Conservation (phyloP, 2,329 filamentous ascomycete species). For the Coniella vitis region DNA sequence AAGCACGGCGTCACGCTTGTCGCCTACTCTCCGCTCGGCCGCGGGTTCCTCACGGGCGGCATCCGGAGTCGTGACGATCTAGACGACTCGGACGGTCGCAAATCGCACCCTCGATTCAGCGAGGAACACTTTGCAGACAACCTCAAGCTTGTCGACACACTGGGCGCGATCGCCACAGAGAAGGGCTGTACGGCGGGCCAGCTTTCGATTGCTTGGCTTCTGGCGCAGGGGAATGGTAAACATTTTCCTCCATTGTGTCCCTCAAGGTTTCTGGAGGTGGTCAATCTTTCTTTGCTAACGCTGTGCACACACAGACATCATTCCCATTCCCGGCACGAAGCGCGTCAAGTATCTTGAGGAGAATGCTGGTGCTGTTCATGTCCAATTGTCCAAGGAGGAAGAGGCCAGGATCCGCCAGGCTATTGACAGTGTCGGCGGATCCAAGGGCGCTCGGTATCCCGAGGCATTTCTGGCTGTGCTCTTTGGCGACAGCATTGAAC, state of each 20-base stretch:
- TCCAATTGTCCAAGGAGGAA: constrained; percentile 30
- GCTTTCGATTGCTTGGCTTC: constrained; percentile 48
- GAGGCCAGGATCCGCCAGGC: constrained; percentile 28
- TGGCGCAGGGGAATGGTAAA: constrained; percentile 33
- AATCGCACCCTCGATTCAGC: constrained; percentile 34
- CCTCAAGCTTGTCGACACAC: constrained; percentile 24
- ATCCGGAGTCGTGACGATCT: constrained; percentile 39
- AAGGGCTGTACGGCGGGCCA: constrained; percentile 40
- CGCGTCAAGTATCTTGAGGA: constrained; percentile 20
- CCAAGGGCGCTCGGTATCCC: constrained; percentile 11
- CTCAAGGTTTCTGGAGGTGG: no score
- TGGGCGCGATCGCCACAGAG: constrained; percentile 22
- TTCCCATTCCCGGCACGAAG: constrained; percentile 31
- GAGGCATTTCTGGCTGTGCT: background rate
- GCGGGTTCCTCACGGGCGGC: constrained; percentile 44
- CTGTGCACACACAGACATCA: constrained; percentile 22
- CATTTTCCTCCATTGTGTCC: background rate
- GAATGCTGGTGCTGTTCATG: constrained; percentile 23
- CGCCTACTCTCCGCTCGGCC: constrained; percentile 49
- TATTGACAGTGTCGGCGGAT: constrained; percentile 24
- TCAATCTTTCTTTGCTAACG: no score
- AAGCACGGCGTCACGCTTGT: constrained; percentile 49
- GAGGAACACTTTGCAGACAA: constrained; percentile 46
- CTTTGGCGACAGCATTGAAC: constrained; percentile 13
- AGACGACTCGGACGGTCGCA: constrained; percentile 32